Evolutionary conservation across 148 eudicot species (phyloP).

Genomic region (Fagopyrum tataricum): DNA sequence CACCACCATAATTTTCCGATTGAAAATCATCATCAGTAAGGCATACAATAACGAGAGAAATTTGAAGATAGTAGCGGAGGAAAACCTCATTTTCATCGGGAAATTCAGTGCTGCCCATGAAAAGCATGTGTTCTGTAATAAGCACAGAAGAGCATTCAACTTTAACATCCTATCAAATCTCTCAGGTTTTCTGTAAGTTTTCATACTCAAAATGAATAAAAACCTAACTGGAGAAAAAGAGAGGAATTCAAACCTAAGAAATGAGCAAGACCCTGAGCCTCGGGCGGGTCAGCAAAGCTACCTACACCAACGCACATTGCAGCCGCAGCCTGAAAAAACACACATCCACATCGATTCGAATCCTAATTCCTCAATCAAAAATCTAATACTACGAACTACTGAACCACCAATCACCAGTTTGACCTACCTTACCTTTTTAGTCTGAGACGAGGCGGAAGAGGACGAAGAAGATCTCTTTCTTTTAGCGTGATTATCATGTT

Average conservation of each 20-base stretch:
- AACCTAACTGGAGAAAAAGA: not conserved
- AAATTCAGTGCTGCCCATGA: slow-evolving; percentile 95
- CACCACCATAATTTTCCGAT: not conserved
- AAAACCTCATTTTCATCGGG: slow-evolving; percentile 98
- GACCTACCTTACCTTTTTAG: slow-evolving; percentile 53
- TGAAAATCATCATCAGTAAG: not conserved
- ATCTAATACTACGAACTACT: not conserved
- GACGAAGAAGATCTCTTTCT: slow-evolving; percentile 18
- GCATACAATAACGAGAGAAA: not conserved
- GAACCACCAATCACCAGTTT: not conserved
- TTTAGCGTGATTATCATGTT: slow-evolving; percentile 5
- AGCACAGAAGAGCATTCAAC: not conserved
- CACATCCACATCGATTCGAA: not conserved
- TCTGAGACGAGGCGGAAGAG: slow-evolving; percentile 30
- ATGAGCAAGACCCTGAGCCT: slow-evolving; percentile 98
- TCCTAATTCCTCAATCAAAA: not conserved
- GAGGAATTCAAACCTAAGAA: slow-evolving; percentile 56
- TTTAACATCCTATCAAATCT: not conserved
- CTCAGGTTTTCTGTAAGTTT: not conserved
- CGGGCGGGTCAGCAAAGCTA: slow-evolving; percentile 86
- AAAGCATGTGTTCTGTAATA: slow-evolving; percentile 88
- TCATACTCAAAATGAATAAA: not conserved
- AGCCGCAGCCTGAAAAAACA: slow-evolving; percentile 64
- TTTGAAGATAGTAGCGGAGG: slow-evolving; percentile 8
- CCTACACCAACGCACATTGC: slow-evolving; percentile 96